Evolutionary conservation across 192 early-diverging fungal genomes (phyloP), one percentile per base, ranked within the genome.

Genomic region (Martensiomyces pterosporus): DNA sequence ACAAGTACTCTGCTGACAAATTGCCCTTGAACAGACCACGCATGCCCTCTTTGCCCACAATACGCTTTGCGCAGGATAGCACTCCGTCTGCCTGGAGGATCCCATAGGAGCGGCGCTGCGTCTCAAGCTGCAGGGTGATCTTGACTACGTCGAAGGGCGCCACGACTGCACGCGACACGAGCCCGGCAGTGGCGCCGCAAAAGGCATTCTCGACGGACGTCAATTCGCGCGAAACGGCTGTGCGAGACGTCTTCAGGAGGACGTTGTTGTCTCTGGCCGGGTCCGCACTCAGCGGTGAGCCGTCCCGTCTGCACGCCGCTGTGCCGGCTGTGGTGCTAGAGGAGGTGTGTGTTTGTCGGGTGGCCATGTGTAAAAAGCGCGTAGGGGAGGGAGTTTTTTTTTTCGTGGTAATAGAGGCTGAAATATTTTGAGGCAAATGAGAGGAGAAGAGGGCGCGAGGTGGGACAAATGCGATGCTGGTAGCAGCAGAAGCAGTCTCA

Each of bases 131-230:
- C 21, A 88, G 77, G 19, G 89, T 80, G 41, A 94, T 93, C 67
- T 98, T 98, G 50, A 95, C 81, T 5, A 98, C 93, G 46, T 98
- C 95, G 3, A 98, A 72, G 7, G 95, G 95, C 10, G 95, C 83
- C 24, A 94, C 86, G 1, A 91, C 75, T 36, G 91, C 83, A 13
- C 95, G 81, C 2, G 73, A 60, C 4, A 70, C 45, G 6, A 76
- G 52, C 9, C 73, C 73, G 34, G 73, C 73, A 9, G 58, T 65
- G 2, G 66, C 73, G 0, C 73, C 73, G 49, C 73, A 76, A 5
- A 69, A 17, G 12, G 52, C 61, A 43, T 37, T 76, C 37, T 76
- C 66, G 16, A 15, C 24, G 4, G 55, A 14, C 2, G 65, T 52
- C 13, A 75, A 60, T n/a, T 42, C 13, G 39, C 71, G 71, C 3